A percentile compares a stretch with the other conserved stretches of the same genome.
Evolutionary conservation across 2,329 filamentous ascomycete genomes (phyloP).

Genomic region (Trichoderma sp.): DNA sequence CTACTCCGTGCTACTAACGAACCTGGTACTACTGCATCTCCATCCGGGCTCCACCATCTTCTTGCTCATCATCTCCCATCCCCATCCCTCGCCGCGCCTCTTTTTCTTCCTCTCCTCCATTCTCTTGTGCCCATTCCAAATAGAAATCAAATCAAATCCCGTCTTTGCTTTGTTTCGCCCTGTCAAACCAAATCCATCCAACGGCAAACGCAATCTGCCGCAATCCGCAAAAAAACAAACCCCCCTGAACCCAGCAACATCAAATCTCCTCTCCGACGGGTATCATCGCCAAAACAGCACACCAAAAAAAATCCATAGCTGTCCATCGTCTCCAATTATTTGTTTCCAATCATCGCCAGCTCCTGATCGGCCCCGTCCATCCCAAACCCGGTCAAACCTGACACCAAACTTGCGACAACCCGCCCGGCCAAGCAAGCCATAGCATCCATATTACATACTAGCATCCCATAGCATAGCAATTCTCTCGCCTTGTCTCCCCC

Average conservation of each 20-base stretch:
- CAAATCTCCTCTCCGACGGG: neutral
- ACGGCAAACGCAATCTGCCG: neutral
- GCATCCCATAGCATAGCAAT: constrained; percentile 1
- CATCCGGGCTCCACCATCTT: constrained; percentile 10
- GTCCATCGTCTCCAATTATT: constrained; percentile 5
- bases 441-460: neutral
- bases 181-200: neutral
- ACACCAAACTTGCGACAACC: constrained; percentile 18
- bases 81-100: constrained; percentile 4
- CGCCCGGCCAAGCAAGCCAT: neutral
- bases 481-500: neutral
- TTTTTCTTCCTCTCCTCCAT: neutral
- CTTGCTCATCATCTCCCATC: constrained; percentile 18
- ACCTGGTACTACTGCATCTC: neutral
- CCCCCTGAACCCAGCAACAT: neutral
- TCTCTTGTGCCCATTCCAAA: neutral
- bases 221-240: neutral
- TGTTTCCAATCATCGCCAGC: neutral
- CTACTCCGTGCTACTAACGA: neutral
- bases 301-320: neutral
- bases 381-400: constrained; percentile 8
- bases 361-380: neutral
- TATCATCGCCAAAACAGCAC: neutral
- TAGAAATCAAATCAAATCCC: neutral
- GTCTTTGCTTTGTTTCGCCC: neutral